Percentiles rank a stretch among this genome's conserved stretches.
Conservation (phyloP, 139 green algal genomes). For the Chlorella sp. region DNA sequence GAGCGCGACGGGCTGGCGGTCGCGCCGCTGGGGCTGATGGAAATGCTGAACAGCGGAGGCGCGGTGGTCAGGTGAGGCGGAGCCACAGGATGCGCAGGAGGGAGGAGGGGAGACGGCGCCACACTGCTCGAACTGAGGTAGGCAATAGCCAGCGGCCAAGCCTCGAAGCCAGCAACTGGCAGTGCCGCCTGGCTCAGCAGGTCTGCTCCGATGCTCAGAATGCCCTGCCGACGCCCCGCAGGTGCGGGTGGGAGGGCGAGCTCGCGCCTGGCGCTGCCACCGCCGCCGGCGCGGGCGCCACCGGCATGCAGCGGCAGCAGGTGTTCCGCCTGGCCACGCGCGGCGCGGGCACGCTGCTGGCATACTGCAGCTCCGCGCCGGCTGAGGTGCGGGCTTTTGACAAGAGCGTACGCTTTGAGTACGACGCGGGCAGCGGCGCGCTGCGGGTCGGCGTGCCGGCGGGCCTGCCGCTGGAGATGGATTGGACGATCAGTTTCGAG, state of each 20-base stretch:
- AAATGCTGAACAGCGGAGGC: constrained; percentile 77
- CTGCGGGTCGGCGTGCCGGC: neutral
- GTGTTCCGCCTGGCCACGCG: neutral
- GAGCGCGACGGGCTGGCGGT: constrained; percentile 28
- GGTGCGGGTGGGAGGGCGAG: neutral
- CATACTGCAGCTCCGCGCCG: neutral
- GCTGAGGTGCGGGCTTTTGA: neutral
- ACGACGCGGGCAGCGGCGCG: neutral
- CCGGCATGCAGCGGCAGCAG: neutral
- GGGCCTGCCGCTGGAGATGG: neutral
- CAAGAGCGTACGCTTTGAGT: neutral
- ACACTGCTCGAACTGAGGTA: too few relatives aligned
- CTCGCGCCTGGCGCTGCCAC: neutral
- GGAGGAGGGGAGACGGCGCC: neutral
- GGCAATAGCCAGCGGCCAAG: too few relatives aligned
- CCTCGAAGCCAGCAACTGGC: too few relatives aligned
- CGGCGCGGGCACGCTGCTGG: neutral
- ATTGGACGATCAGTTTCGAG: neutral
- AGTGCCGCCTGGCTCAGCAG: too few relatives aligned
- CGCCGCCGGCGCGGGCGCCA: neutral
- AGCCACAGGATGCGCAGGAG: too few relatives aligned
- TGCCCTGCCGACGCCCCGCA: neutral
- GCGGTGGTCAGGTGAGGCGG: constrained; percentile 51
- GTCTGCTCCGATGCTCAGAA: neutral
- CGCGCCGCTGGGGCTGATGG: constrained; percentile 62